Base-by-base conservation (phyloP, 768 basidiomycete species). In the Leccinum subtestaceum region DNA sequence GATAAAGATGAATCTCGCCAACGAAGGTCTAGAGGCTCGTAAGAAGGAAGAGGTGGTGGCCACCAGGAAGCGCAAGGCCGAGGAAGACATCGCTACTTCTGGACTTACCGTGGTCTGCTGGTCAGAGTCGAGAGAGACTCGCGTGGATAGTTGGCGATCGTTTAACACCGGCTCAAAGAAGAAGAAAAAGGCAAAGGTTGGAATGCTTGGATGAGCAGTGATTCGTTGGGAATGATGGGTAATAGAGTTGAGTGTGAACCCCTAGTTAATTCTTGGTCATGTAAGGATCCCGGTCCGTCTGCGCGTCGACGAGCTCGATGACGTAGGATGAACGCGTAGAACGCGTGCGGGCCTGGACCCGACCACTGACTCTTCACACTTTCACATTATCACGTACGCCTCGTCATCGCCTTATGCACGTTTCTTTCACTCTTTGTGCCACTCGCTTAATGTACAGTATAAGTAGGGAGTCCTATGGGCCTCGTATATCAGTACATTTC, bases 1-100 rank as follows among this genome's bases (percentile, higher is more conserved):
- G 1, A 75, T 93, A 66, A 94, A 94, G 78, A 86, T 93, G 85
- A 93, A 93, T 69, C 73, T 95, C 56, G 93, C 93, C 8, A 95
- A 95, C 65, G 93, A 95, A 72, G 93, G 93, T 3, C 77, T 95
- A 5, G 94, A 96, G 70, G 95, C 95, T n/a, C 82, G 87, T 66
- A 91, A 89, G 80, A 94, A 93, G 70, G 94, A 97, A 54, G 92
- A 93, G 58, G 95, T 95, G 64, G 80, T 89, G 11, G 74, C 79
- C 23, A 67, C 84, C 36, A 86, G 75, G 76, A 96, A 96, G 73
- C 82, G 94, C 55, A 96, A 96, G 74, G 88, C 81, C 1, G 93
- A 95, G 65, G 91, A 95, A 6, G 92, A 95, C 65, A 89, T 29
- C 10, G 48, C 34, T 11, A 0, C 5, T 27, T 21, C 17, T 21